These are phyloP conservation scores for Blastobotrys apis DNA, from an alignment of 1,139 yeast genomes.

Conservation along the genomic window DNA sequence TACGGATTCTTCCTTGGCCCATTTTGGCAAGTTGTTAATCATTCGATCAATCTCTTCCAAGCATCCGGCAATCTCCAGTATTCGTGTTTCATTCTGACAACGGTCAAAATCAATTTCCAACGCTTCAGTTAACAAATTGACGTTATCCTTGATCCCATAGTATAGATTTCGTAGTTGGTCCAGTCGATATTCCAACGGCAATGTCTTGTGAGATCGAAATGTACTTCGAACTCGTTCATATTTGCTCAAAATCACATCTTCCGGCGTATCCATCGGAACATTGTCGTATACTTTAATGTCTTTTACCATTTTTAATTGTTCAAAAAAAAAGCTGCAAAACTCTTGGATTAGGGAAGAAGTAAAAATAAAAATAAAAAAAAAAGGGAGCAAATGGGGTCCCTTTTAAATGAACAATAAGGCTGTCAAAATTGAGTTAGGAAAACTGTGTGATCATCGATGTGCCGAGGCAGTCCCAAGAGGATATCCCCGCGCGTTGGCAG, in stretches of 20 bases:
- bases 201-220: conserved; percentile 49
- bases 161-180: conserved; percentile 65
- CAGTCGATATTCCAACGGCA: conserved; percentile 54
- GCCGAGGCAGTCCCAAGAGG: no score
- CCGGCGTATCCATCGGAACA: conserved; percentile 39
- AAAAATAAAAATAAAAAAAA: neutral
- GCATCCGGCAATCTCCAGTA: conserved; percentile 52
- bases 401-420: no score
- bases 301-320: neutral
- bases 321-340: neutral
- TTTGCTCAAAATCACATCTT: conserved; percentile 47
- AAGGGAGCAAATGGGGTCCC: no score
- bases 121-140: conserved; percentile 53
- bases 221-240: conserved; percentile 43
- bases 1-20: conserved; percentile 56
- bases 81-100: conserved; percentile 53
- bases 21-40: conserved; percentile 54
- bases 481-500: no score
- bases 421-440: no score
- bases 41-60: conserved; percentile 56
- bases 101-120: conserved; percentile 64
- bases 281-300: conserved; percentile 16
- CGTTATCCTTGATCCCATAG: conserved; percentile 60
- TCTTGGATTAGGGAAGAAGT: neutral
- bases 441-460: no score